Base-by-base conservation (phyloP, 1,284 basidiomycete species). In the Leccinum ponderosum region DNA sequence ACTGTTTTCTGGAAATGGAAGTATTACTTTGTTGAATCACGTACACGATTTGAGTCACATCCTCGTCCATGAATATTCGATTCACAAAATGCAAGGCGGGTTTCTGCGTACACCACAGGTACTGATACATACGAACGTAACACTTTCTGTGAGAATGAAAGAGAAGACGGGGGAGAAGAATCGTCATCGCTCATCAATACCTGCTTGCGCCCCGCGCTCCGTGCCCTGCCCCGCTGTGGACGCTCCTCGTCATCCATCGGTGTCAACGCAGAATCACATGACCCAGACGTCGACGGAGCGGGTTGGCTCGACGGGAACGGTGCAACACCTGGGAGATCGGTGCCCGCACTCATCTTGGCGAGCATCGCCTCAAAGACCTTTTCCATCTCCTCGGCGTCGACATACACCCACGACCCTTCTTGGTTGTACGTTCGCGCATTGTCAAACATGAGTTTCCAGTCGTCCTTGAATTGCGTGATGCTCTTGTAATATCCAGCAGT, bases 351-450 rank as follows among this genome's bases (percentile, higher is more conserved):
- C 53, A 80, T 74, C 48, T 81, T 81, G 55, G 84, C 80, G 69
- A 86, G 90, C 11, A 86, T 79, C 27, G 83, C 80, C 64, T 90
- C 83, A 71, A 95, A 93, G 55, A 89, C 88, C 69, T 89, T 90
- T 78, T 95, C 90, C 89, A 97, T 93, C 77, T 93, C 90, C 58
- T 93, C 87, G 2, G 97, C 95, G 66, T 98, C 95, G 65, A 93
- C 83, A 77, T 95, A 97, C 33, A 98, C 95, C 89, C 93, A 91
- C 0, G 93, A 94, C 2, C 88, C 91, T 76, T 93, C 91, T 72
- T 89, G 87, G 75, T 96, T 93, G 79, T 95, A 97, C 47, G 87
- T 91, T 70, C 91, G 86, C 4, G 97, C 96, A 72, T 99, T 99
- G 73, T 86, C 83, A 76, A 97, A 97, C 90, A 98, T 95, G 56